Evolutionary conservation across 2,329 filamentous ascomycete genomes (phyloP).

Genomic region (Fusarium gaditjirri): DNA sequence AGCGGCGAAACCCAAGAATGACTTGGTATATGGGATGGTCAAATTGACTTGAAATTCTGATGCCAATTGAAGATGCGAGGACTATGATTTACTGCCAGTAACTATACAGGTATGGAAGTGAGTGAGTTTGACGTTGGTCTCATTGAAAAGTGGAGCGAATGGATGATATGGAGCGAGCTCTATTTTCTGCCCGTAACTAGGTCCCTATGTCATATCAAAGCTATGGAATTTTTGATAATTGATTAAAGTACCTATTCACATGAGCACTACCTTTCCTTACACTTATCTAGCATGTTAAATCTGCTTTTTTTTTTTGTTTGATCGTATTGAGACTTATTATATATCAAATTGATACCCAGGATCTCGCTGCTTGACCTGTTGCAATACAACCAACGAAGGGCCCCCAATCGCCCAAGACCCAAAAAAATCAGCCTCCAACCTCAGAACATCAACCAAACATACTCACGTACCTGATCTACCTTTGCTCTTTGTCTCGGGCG

Average conservation of each 20-base stretch:
- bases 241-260: background rate
- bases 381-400: conserved; percentile 25
- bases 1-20: background rate
- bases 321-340: background rate
- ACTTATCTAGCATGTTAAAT: background rate
- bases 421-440: conserved; percentile 32
- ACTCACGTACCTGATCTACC: background rate
- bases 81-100: background rate
- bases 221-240: background rate
- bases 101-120: background rate
- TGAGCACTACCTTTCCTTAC: background rate
- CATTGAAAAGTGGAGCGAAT: background rate
- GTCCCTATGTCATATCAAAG: background rate
- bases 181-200: too few species aligned
- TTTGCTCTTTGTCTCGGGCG: background rate
- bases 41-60: background rate
- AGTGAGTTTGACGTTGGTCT: background rate
- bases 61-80: background rate
- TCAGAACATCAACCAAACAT: conserved; percentile 15
- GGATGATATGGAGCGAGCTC: background rate
- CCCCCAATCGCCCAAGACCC: conserved; percentile 15
- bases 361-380: conserved; percentile 17
- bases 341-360: background rate
- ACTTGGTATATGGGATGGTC: background rate
- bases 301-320: background rate